A percentile compares a stretch with the other conserved stretches of the same genome.
Conservation (phyloP, 192 early-diverging fungal species). For the Entophlyctis helioformis region DNA sequence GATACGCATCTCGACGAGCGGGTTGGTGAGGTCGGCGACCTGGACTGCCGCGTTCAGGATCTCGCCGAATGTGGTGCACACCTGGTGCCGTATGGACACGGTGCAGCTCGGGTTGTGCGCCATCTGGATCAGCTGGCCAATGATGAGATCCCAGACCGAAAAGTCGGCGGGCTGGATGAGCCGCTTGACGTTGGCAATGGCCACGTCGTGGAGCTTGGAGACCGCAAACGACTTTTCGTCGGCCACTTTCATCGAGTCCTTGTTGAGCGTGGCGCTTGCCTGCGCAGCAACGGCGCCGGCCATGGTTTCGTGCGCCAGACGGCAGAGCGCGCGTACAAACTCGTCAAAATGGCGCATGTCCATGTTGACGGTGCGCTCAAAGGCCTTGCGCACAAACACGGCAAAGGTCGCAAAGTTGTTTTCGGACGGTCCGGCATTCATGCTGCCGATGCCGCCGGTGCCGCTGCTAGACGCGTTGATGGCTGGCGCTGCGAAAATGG, state of each 20-base stretch:
- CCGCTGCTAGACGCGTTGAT: too few species aligned
- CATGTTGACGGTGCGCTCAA: constrained; percentile 52
- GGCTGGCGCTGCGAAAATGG: background rate
- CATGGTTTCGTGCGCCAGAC: constrained; percentile 29
- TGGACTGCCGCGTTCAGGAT: constrained; percentile 61
- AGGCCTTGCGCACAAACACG: constrained; percentile 43
- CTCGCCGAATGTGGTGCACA: constrained; percentile 64
- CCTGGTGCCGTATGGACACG: constrained; percentile 57
- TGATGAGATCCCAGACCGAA: constrained; percentile 47
- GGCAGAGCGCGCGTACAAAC: constrained; percentile 57
- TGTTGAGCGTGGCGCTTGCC: constrained; percentile 10
- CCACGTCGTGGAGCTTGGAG: constrained; percentile 55
- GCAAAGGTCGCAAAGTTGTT: constrained; percentile 15
- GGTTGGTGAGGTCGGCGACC: constrained; percentile 31
- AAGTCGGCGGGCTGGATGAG: constrained; percentile 26
- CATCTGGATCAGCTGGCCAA: constrained; percentile 62
- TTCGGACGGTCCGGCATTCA: constrained; percentile 6
- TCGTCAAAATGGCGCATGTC: constrained; percentile 45
- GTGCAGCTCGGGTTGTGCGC: constrained; percentile 47
- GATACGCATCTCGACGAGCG: constrained; percentile 40
- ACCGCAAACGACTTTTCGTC: constrained; percentile 71
- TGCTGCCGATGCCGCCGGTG: background rate
- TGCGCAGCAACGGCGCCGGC: constrained; percentile 20
- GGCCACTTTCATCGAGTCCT: constrained; percentile 35
- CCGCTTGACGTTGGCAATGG: constrained; percentile 34